Percentiles rank a stretch among this genome's conserved stretches.
These are phyloP conservation scores for Xylaria cubensis DNA, from an alignment of 495 filamentous ascomycete genomes.

Conservation along the genomic window DNA sequence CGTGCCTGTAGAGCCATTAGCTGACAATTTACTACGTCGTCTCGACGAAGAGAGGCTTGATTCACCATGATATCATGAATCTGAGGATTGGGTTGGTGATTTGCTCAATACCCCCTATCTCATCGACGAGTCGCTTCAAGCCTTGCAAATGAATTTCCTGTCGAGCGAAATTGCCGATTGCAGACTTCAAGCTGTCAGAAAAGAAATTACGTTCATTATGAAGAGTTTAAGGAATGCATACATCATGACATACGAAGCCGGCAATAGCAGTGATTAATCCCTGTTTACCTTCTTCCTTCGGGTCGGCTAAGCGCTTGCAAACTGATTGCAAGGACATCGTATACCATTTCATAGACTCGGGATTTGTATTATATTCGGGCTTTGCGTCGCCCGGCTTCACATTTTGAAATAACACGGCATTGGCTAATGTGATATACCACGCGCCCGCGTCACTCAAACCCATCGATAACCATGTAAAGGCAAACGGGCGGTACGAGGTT, in stretches of 20 bases:
- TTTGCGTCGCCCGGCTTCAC: conserved; percentile 17
- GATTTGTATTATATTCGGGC: conserved; percentile 24
- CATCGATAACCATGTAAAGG: conserved; percentile 35
- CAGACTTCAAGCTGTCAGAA: conserved; percentile 28
- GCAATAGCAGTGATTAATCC: conserved; percentile 36
- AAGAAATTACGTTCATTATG: background rate
- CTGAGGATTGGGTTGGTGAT: conserved; percentile 34
- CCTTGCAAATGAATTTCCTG: conserved; percentile 34
- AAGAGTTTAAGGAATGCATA: conserved; percentile 20
- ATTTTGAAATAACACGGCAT: conserved; percentile 28
- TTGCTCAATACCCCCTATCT: conserved; percentile 31
- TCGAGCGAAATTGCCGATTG: conserved; percentile 37
- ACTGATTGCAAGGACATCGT: conserved; percentile 34
- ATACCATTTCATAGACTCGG: conserved; percentile 39
- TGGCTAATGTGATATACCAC: conserved; percentile 38
- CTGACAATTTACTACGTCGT: background rate
- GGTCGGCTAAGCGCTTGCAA: conserved; percentile 32
- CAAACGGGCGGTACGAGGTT: conserved; percentile 33
- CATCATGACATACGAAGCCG: conserved; percentile 39
- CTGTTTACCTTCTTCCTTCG: conserved; percentile 28
- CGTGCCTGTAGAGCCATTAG: conserved; percentile 26
- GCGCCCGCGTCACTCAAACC: conserved; percentile 35
- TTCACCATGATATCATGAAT: conserved; percentile 39
- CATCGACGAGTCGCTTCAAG: conserved; percentile 34
- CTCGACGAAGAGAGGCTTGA: background rate